Evolutionary conservation across 2,329 filamentous ascomycete genomes (phyloP).

Genomic region (Microsporum ferrugineum): DNA sequence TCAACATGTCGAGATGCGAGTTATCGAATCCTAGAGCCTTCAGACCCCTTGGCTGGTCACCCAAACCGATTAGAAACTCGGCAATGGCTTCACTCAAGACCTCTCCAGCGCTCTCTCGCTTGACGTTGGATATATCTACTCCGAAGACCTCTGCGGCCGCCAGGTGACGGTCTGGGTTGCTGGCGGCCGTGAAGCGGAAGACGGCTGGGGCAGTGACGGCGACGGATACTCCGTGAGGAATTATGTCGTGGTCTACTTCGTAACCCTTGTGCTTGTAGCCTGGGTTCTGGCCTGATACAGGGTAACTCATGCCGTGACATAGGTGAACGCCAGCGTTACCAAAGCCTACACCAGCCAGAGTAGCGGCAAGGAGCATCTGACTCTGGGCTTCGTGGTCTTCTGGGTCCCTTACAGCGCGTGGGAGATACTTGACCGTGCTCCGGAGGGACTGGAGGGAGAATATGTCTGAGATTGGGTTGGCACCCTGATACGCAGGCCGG

Average conservation of each 20-base stretch:
- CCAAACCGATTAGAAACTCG: conserved; percentile 68
- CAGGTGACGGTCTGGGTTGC: conserved; percentile 85
- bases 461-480: conserved; percentile 95
- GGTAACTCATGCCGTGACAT: conserved; percentile 90
- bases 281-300: conserved; percentile 89
- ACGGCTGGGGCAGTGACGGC: conserved; percentile 88
- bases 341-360: conserved; percentile 88
- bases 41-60: conserved; percentile 81
- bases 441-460: conserved; percentile 81
- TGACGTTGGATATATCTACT: conserved; percentile 76
- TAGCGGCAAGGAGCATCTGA: conserved; percentile 91
- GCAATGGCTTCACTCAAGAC: conserved; percentile 73
- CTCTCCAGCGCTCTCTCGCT: conserved; percentile 78
- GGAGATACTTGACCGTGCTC: conserved; percentile 82
- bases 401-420: conserved; percentile 72
- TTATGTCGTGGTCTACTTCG: conserved; percentile 61
- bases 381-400: conserved; percentile 87
- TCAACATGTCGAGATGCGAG: conserved; percentile 66
- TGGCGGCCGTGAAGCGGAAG: conserved; percentile 82
- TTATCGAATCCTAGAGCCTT: conserved; percentile 68
- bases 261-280: conserved; percentile 87
- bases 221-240: conserved; percentile 91
- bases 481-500: conserved; percentile 87
- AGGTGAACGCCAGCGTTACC: conserved; percentile 94
- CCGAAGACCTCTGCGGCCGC: conserved; percentile 83